Base-by-base conservation (phyloP, 495 filamentous ascomycete species). In the Aspergillus cristatus region DNA sequence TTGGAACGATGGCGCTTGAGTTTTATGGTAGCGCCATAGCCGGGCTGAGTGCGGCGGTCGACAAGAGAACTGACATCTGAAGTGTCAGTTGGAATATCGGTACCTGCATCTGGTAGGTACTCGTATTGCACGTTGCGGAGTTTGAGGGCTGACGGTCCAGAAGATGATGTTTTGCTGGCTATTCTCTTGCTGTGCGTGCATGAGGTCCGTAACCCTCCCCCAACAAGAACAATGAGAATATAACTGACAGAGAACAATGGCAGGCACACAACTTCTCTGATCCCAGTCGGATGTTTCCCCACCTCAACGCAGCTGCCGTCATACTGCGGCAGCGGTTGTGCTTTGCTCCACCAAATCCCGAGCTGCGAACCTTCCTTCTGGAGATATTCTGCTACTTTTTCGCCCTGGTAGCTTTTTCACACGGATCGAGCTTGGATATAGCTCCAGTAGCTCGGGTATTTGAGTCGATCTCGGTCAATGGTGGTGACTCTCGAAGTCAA, bases 301-400 rank as follows among this genome's bases (percentile, higher is more conserved):
- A 53, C 41, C 39, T 53, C 25, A 53, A 53, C 14, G 49, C 45
- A 3, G 49, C 49, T 1, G 42, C 46, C 7, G 37, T 37, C 15
- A 39, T 53, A 2, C 35, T 48, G 6, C 30, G 35, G 17, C 43
- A 41, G 8, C 40, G 45, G 3, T n/a, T 46, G 6, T 34, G 18
- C 11, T 12, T 5, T 3, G 14, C 15, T 1, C 41, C 32, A 3
- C n/a, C 14, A 0, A 38, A 46, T 22, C 18, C 40, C 2, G 16
- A 20, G 2, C 4, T 53, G 13, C 32, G 40, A 6, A 14, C 26
- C 6, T 46, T 46, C 17, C 18, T 53, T 8, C 32, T 43, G 1
- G 49, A 48, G 12, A 25, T 46, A 14, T 53, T 53, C 15, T 48
- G 49, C 25, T 53, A 53, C 13, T 46, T 48, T 16, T 53, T 48